Evolutionary conservation across 768 basidiomycete genomes (phyloP).

Genomic region (Termitomyces sp.): DNA sequence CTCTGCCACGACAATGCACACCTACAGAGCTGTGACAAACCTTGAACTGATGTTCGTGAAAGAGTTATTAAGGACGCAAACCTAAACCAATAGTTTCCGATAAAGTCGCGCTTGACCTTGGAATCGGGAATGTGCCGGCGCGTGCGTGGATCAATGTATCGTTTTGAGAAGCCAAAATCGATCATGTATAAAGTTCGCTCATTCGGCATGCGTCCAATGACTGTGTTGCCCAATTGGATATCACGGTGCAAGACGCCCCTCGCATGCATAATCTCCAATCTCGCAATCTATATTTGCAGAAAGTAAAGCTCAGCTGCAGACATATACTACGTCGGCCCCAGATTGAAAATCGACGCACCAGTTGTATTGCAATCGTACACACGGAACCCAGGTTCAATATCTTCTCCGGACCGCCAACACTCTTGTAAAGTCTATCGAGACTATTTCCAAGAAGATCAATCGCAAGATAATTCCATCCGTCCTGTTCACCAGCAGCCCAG

Average conservation of each 20-base stretch:
- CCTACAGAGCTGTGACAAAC: slow-evolving; percentile 45
- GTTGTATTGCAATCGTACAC: slow-evolving; percentile 71
- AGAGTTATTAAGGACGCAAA: slow-evolving; percentile 19
- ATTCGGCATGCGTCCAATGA: slow-evolving; percentile 54
- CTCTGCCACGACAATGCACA: slow-evolving; percentile 74
- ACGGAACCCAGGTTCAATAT: slow-evolving; percentile 66
- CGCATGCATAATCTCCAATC: slow-evolving; percentile 73
- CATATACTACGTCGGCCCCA: not conserved
- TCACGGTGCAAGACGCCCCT: slow-evolving; percentile 73
- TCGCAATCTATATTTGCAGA: slow-evolving; percentile 42
- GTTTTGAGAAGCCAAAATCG: slow-evolving; percentile 81
- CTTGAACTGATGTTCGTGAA: not conserved
- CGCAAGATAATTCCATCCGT: slow-evolving; percentile 66
- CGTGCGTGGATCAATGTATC: slow-evolving; percentile 62
- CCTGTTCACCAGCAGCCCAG: slow-evolving; percentile 55
- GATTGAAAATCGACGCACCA: slow-evolving; percentile 38
- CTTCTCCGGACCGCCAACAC: slow-evolving; percentile 40
- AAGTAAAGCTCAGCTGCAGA: not conserved
- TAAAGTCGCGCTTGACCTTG: slow-evolving; percentile 62
- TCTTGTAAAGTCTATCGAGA: slow-evolving; percentile 55
- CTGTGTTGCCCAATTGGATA: slow-evolving; percentile 75
- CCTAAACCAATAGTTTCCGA: slow-evolving; percentile 84
- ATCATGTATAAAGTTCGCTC: slow-evolving; percentile 71
- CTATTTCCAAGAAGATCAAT: slow-evolving; percentile 71
- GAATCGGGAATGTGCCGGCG: slow-evolving; percentile 69